Base-by-base conservation (phyloP, 139 green algal genomes). In the Haematococcus lacustris region DNA sequence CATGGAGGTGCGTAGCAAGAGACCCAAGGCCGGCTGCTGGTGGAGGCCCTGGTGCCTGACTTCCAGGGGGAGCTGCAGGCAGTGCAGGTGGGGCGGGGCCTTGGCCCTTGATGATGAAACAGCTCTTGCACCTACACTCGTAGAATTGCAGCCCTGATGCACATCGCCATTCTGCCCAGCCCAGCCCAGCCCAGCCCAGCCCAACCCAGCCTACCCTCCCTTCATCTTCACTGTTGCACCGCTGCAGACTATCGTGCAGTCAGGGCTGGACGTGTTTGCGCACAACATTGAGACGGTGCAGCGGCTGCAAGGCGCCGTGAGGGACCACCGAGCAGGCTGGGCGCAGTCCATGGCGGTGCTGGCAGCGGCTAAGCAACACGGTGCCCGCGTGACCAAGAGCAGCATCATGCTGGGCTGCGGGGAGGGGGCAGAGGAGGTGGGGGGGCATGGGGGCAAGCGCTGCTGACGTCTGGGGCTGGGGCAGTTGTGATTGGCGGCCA, bases 231-330 rank as follows among this genome's bases (percentile, higher is more conserved):
- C 21, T 21, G 4, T 4, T 77, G 87, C 38, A 33, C n/a, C n/a
- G n/a, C n/a, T 70, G 33, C 74, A 86, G 69, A 69, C 74, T 4
- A 85, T 96, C 34, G 94, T 92, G 26, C 65, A 38, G 1, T 92
- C 80, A 21, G 95, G 95, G 0, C 86, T 99, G 64, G 95, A 99
- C 74, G 95, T 99, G 38, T 98, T 95, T 84, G 95, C 95, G 0
- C 95, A 99, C 89, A 99, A 99, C 83, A 86, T 99, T 41, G 95
- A 99, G 82, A 99, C 95, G 32, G 95, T 98, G 47, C 66, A 80
- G 59, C 68, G 83, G 47, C 76, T 94, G 77, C 86, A 81, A 86
- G n/a, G 30, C 2, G 70, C 77, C 35, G 93, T 97, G 53, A 88
- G 94, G 3, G 93, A 98, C 74, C 83, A 89, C 3, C 78, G 96